A percentile compares a stretch with the other conserved stretches of the same genome.
Evolutionary conservation across 345 rosid genomes (phyloP).

Genomic region (Eutrema yunnanense): DNA sequence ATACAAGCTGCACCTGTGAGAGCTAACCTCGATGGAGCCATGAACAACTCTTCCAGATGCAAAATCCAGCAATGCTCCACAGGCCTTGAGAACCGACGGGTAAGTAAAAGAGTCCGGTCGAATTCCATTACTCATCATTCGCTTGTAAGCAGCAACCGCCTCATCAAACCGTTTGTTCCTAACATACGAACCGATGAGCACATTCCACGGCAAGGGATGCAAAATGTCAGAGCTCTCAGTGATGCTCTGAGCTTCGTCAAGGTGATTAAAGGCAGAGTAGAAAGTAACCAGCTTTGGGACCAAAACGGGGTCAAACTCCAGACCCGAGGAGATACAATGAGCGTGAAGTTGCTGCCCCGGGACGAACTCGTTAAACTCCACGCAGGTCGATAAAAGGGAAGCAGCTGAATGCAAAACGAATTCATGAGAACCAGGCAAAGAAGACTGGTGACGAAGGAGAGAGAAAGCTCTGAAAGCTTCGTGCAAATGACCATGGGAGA

Average conservation of each 20-base stretch:
- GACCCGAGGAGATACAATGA: slow-evolving; percentile 41
- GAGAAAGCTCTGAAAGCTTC: slow-evolving; percentile 46
- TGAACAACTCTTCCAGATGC: slow-evolving; percentile 51
- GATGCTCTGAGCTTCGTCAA: slow-evolving; percentile 36
- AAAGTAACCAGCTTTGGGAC: slow-evolving; percentile 60
- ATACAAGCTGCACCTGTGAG: slow-evolving; percentile 39
- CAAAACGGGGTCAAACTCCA: slow-evolving; percentile 50
- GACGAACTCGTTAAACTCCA: slow-evolving; percentile 27
- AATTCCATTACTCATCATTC: slow-evolving; percentile 48
- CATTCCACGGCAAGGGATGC: slow-evolving; percentile 58
- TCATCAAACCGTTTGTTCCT: slow-evolving; percentile 38
- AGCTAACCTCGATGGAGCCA: slow-evolving; percentile 38
- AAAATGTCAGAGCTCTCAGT: slow-evolving; percentile 37
- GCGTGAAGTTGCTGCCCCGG: slow-evolving; percentile 61
- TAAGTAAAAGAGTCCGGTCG: slow-evolving; percentile 62
- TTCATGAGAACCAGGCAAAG: slow-evolving; percentile 15
- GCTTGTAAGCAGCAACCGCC: slow-evolving; percentile 42
- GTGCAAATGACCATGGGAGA: slow-evolving; percentile 32
- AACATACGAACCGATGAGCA: slow-evolving; percentile 54
- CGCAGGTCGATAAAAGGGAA: slow-evolving; percentile 42
- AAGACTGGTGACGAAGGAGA: slow-evolving; percentile 25
- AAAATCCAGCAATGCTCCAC: slow-evolving; percentile 47
- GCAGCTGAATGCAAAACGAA: slow-evolving; percentile 36
- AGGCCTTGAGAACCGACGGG: slow-evolving; percentile 75
- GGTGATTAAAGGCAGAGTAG: slow-evolving; percentile 44